Conservation (phyloP, 306 rosid genomes). For the Cercis canadensis region DNA sequence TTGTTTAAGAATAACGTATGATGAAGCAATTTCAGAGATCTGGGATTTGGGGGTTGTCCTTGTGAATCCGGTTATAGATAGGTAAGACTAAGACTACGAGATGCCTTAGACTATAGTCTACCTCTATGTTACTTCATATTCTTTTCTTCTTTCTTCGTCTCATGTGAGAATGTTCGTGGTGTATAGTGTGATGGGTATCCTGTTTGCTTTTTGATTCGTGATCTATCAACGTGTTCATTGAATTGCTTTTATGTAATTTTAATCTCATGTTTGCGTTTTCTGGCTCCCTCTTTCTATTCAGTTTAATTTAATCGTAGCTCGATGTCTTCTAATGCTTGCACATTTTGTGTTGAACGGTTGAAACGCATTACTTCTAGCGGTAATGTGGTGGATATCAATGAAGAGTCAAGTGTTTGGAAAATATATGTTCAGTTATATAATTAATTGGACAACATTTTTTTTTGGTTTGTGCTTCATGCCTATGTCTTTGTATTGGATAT, state of each 20-base stretch:
- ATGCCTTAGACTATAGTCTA: background rate
- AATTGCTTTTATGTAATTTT: constrained; percentile 21
- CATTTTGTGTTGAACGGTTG: constrained; percentile 14
- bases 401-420: constrained; percentile 29
- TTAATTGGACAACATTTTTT: constrained; percentile 23
- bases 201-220: constrained; percentile 30
- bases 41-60: constrained; percentile 53
- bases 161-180: constrained; percentile 3
- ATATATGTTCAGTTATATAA: constrained; percentile 12
- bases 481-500: constrained; percentile 28
- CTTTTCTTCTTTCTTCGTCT: constrained; percentile 24
- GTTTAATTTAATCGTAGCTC: background rate
- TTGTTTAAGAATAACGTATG: constrained; percentile 40
- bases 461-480: constrained; percentile 3
- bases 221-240: constrained; percentile 21
- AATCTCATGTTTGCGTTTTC: constrained; percentile 22
- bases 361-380: background rate
- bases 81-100: constrained; percentile 37
- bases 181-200: constrained; percentile 16
- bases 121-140: background rate
- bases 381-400: background rate
- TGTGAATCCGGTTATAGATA: constrained; percentile 33
- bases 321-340: constrained; percentile 19
- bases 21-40: constrained; percentile 62
- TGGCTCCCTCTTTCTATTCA: background rate